Base-by-base conservation (phyloP, 805 yeast genomes). In the Candida berthetii region DNA sequence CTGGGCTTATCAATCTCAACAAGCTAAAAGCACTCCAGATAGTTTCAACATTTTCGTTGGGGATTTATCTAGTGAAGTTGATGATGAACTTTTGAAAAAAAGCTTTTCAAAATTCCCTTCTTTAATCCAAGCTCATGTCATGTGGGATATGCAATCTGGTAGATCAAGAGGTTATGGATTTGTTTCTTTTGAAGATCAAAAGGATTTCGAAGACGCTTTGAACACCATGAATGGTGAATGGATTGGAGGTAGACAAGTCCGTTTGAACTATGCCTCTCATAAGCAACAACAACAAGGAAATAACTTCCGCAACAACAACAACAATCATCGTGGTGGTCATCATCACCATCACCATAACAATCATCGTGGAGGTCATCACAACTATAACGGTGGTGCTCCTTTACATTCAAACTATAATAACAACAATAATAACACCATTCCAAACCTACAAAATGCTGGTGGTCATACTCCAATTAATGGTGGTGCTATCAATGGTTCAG, bases 71-170 rank as follows among this genome's bases (percentile, higher is more conserved):
- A 71, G 83, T 7, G 95, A 89, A 53, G 82, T 89, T 31, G 81
- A 85, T 56, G 96, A 89, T 62, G 95, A 84, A 49, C 57, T 76
- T 15, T 71, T 88, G 47, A 69, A 69, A 39, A 64, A 61, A 35
- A 69, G 83, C 11, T 88, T 88, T 56, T 50, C 66, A 5, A 66
- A 68, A 42, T 84, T 75, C 59, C 67, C 69, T 15, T 74, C 88
- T 1, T 66, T 85, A 53, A 66, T 77, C 37, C 93, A 85, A 60
- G 96, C 95, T 11, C 89, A 88, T 52, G 96, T 88, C 27, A 89
- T 88, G 96, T 88, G 96, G 96, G 96, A 89, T 60, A 86, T 87
- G 95, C 90, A 85, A 60, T 83, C 93, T 20, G 93, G 95, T 35
- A 72, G 96, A 57, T 86, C 95, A 3, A 72, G 96, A 64, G 95